phyloP scores from a whole-genome alignment of 768 basidiomycete species.

The Sporobolomyces roseus region DNA sequence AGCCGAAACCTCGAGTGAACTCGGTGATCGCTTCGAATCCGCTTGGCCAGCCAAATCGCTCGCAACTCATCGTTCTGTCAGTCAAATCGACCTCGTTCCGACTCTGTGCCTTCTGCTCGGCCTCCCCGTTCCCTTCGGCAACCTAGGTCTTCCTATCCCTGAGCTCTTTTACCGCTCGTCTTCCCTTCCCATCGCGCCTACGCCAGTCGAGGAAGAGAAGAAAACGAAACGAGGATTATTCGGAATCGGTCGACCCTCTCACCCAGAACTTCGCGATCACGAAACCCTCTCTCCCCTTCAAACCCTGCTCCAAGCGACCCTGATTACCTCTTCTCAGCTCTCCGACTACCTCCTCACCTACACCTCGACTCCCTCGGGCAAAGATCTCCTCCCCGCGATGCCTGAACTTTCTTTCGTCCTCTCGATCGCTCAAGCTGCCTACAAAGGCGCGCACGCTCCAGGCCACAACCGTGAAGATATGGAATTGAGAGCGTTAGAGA shows the following conservation, averaged over 20 bases:
- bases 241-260: constrained; percentile 11
- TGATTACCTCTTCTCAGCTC: constrained; percentile 71
- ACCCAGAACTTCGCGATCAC: constrained; percentile 18
- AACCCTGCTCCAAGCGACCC: constrained; percentile 59
- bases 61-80: constrained; percentile 58
- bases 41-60: constrained; percentile 28
- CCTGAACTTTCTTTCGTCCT: constrained; percentile 40
- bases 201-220: neutral
- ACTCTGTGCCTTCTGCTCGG: constrained; percentile 84
- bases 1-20: constrained; percentile 40
- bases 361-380: constrained; percentile 63
- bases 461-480: constrained; percentile 21
- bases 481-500: constrained; percentile 38
- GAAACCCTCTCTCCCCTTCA: constrained; percentile 45
- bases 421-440: constrained; percentile 35
- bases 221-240: constrained; percentile 35
- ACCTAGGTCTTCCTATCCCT: constrained; percentile 84
- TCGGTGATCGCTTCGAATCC: constrained; percentile 35
- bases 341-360: constrained; percentile 72
- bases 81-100: constrained; percentile 91
- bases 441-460: constrained; percentile 33
- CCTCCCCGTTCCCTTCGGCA: constrained; percentile 90
- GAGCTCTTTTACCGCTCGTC: constrained; percentile 67
- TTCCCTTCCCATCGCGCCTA: constrained; percentile 27
- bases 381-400: constrained; percentile 59